Evolutionary conservation across 495 filamentous ascomycete genomes (phyloP).

Genomic region (Neohortaea acidophila): DNA sequence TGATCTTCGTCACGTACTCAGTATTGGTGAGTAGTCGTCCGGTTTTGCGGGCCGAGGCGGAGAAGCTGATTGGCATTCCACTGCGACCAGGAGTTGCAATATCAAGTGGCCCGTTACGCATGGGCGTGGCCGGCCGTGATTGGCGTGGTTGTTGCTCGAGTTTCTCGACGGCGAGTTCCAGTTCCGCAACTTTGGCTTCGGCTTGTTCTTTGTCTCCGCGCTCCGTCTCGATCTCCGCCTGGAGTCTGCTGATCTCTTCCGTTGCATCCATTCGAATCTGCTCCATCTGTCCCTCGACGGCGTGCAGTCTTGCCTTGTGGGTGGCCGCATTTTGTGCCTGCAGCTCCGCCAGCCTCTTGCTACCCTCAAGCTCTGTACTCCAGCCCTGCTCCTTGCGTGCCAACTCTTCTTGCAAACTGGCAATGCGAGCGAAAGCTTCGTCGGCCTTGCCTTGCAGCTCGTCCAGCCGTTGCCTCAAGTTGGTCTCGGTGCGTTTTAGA

Average conservation of each 20-base stretch:
- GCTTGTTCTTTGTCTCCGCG: constrained; percentile 52
- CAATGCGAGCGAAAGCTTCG: constrained; percentile 61
- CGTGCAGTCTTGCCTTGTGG: constrained; percentile 62
- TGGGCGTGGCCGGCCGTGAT: constrained; percentile 43
- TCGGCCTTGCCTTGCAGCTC: constrained; percentile 77
- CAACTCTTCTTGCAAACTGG: constrained; percentile 69
- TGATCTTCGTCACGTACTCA: constrained; percentile 53
- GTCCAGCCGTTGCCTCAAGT: constrained; percentile 61
- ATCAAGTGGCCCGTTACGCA: constrained; percentile 36
- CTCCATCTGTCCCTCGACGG: constrained; percentile 62
- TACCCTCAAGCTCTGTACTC: constrained; percentile 63
- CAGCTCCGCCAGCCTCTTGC: constrained; percentile 65
- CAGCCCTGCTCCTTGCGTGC: constrained; percentile 66
- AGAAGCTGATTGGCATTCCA: constrained; percentile 35
- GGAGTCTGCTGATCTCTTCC: constrained; percentile 61
- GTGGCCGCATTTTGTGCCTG: constrained; percentile 71
- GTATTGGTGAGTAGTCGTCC: constrained; percentile 36
- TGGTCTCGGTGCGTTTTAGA: constrained; percentile 61
- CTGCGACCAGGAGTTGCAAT: constrained; percentile 24
- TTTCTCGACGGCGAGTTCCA: constrained; percentile 57
- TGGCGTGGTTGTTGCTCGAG: constrained; percentile 35
- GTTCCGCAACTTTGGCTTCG: constrained; percentile 54
- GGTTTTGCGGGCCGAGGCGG: constrained; percentile 38
- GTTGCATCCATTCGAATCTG: constrained; percentile 66
- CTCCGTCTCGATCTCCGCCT: constrained; percentile 69